A percentile compares a stretch with the other conserved stretches of the same genome.
Evolutionary conservation across 306 rosid genomes (phyloP).

Genomic region (Lathyrus tuberosus): DNA sequence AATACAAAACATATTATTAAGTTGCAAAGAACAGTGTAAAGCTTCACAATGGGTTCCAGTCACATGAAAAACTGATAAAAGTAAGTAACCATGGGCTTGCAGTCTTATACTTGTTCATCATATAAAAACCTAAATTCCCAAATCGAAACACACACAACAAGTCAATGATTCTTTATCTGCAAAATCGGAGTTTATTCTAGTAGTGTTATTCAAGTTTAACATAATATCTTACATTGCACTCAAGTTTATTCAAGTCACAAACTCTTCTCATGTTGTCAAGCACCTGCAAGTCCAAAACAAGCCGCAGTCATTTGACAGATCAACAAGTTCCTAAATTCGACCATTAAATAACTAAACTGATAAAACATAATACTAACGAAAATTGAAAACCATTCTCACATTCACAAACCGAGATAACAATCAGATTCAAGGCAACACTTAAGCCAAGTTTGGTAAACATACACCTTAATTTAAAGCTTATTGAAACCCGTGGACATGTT

Average conservation of each 20-base stretch:
- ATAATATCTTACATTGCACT: slow-evolving; percentile 62
- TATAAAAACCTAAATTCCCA: too few relatives aligned
- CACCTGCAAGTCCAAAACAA: slow-evolving; percentile 61
- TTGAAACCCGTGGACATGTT: too few relatives aligned
- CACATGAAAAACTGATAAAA: slow-evolving; percentile 8
- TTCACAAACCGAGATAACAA: slow-evolving; percentile 3
- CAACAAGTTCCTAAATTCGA: not conserved
- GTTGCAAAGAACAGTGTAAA: slow-evolving; percentile 24
- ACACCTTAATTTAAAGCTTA: too few relatives aligned
- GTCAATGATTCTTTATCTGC: too few relatives aligned
- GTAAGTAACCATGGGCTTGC: not conserved
- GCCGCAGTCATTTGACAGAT: slow-evolving; percentile 18
- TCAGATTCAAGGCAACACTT: slow-evolving; percentile 9
- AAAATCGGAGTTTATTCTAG: too few relatives aligned
- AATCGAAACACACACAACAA: too few relatives aligned
- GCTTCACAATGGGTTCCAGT: too few relatives aligned
- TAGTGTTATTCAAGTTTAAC: too few relatives aligned
- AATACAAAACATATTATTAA: slow-evolving; percentile 21
- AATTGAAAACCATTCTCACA: not conserved
- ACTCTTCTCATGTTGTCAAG: slow-evolving; percentile 79
- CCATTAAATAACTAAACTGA: not conserved
- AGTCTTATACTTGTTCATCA: slow-evolving; percentile 23
- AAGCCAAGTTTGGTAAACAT: not conserved
- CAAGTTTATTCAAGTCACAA: slow-evolving; percentile 70
- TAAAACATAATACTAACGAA: not conserved